Base-by-base conservation (phyloP, 306 rosid genomes). In the Lathyrus sativus region DNA sequence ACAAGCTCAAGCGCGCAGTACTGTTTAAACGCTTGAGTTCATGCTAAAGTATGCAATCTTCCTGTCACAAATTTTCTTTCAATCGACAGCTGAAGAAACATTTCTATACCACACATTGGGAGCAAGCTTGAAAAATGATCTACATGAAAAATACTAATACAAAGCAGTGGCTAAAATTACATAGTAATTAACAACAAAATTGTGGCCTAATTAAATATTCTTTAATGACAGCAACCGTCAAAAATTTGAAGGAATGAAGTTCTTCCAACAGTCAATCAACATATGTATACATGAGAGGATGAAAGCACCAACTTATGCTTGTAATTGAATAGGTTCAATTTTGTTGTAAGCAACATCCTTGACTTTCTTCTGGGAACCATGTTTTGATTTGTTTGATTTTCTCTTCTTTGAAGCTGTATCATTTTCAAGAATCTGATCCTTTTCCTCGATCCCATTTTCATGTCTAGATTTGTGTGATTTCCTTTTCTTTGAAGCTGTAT, bases 341-440 rank as follows among this genome's bases (percentile, higher is more conserved):
- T 78, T 79, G 8, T 67, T 79, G 73, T 83, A 86, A 28, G 87
- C 86, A 41, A 65, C 88, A 44, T 71, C 81, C 75, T 86, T 92
- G 11, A 68, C 77, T 77, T 88, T 90, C 80, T 90, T 88, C 10
- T 62, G 84, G 53, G 76, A 72, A 51, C 83, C 70, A n/a, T 76
- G 82, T 71, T 82, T 81, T n/a, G 87, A 88, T 79, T 88, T 93
- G 45, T 82, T 81, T n/a, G 87, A 88, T 77, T 88, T 93, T 41
- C 90, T 88, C 77, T 93, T 93, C 86, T 77, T 92, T 3, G 84
- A 57, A 24, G 73, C 12, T 1, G 79, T 57, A 50, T 76, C 54
- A 55, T 78, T 76, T 63, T 80, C 79, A 18, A 45, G 58, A 4
- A 68, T 28, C 50, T 57, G 75, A 54, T 79, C 81, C 44, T 70